Percentiles rank a stretch among this genome's conserved stretches.
These are phyloP conservation scores for Singerocomus inundabilis DNA, from an alignment of 1,284 basidiomycete genomes.

Conservation along the genomic window DNA sequence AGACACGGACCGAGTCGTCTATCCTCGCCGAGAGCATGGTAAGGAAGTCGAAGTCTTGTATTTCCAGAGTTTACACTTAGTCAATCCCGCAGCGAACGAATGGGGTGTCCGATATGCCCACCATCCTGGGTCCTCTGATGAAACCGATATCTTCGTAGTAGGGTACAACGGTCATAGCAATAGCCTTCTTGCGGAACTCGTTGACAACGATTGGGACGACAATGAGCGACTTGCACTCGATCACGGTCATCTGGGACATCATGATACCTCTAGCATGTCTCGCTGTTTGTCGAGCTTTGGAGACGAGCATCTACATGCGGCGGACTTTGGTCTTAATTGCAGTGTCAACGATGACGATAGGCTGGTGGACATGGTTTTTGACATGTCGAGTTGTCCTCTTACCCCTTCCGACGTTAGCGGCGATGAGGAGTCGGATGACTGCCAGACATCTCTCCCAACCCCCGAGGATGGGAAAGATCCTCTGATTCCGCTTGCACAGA, in stretches of 20 bases:
- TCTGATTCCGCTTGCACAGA: neutral
- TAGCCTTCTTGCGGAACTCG: slow-evolving; percentile 25
- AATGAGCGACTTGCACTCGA: slow-evolving; percentile 24
- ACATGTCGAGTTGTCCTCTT: slow-evolving; percentile 23
- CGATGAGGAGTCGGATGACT: slow-evolving; percentile 31
- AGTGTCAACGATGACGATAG: slow-evolving; percentile 3
- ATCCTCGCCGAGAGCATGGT: slow-evolving; percentile 29
- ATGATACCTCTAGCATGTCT: neutral
- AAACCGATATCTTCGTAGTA: slow-evolving; percentile 24
- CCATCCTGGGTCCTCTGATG: slow-evolving; percentile 8
- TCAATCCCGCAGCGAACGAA: slow-evolving; percentile 25
- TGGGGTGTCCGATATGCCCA: slow-evolving; percentile 30
- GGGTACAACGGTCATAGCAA: slow-evolving; percentile 28
- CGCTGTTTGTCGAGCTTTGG: neutral
- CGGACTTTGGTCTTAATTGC: slow-evolving; percentile 8
- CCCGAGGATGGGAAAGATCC: slow-evolving; percentile 27
- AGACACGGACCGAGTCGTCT: slow-evolving; percentile 28
- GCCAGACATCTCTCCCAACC: slow-evolving; percentile 24
- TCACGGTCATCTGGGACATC: slow-evolving; percentile 12
- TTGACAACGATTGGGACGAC: slow-evolving; percentile 27
- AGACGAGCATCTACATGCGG: slow-evolving; percentile 9
- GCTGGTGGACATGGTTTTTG: slow-evolving; percentile 19
- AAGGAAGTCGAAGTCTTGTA: neutral
- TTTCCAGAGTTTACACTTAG: slow-evolving; percentile 9
- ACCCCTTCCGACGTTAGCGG: slow-evolving; percentile 29